Percentiles rank a stretch among this genome's conserved stretches.
These are phyloP conservation scores for Tetrapyrgos nigripes DNA, from an alignment of 1,284 basidiomycete genomes.

Conservation along the genomic window DNA sequence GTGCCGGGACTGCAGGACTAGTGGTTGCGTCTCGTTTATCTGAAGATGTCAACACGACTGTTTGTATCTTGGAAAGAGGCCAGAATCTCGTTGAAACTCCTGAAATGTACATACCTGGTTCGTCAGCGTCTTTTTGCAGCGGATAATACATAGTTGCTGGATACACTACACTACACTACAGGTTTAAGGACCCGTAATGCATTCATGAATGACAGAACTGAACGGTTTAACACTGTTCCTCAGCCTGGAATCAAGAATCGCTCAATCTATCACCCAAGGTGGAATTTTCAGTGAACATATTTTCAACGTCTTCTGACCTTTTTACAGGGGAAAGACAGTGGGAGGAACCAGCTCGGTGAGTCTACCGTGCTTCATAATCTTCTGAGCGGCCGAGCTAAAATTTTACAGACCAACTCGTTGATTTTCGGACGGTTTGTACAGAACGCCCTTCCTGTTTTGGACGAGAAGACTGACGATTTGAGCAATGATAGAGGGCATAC, in stretches of 20 bases:
- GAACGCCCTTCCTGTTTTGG: background rate
- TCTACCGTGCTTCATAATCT: background rate
- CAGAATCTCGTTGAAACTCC: too few relatives aligned
- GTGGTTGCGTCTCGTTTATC: slow-evolving; percentile 67
- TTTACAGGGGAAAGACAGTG: slow-evolving; percentile 1
- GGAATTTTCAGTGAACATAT: background rate
- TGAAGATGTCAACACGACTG: slow-evolving; percentile 55
- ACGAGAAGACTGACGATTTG: background rate
- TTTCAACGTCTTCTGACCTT: background rate
- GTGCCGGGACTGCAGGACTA: slow-evolving; percentile 67
- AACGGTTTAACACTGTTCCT: background rate
- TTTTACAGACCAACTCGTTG: background rate
- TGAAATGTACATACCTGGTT: too few relatives aligned
- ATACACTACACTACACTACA: too few relatives aligned
- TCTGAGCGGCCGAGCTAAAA: background rate
- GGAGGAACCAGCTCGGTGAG: background rate
- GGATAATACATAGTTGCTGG: too few relatives aligned
- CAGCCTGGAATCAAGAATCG: background rate
- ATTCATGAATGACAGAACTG: too few relatives aligned
- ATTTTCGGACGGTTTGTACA: background rate
- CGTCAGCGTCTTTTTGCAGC: too few relatives aligned
- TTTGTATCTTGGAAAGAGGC: slow-evolving; percentile 67
- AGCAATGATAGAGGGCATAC: background rate
- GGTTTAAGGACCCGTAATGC: too few relatives aligned
- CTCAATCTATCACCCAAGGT: background rate